These are phyloP conservation scores for Apophysomyces sp. DNA, from an alignment of 371 early-diverging fungal species.

Conservation along the genomic window DNA sequence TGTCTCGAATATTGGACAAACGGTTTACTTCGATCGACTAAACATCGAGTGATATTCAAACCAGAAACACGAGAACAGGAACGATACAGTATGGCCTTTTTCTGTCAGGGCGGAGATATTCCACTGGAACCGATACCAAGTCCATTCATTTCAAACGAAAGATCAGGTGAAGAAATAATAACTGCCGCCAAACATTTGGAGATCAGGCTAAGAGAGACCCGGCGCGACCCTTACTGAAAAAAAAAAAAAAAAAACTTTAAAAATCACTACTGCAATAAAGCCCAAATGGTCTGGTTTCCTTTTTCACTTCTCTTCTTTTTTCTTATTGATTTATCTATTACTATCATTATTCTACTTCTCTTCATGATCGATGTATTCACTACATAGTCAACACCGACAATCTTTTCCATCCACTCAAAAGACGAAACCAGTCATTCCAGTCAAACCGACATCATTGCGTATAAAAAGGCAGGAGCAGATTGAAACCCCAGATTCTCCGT, in stretches of 20 bases:
- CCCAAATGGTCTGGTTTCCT: too few species aligned
- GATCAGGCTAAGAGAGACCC: constrained; percentile 2
- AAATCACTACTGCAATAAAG: not conserved
- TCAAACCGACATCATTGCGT: not conserved
- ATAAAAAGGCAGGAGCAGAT: not conserved
- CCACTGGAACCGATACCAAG: constrained; percentile 17
- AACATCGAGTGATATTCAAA: constrained; percentile 62
- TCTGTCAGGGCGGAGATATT: constrained; percentile 38
- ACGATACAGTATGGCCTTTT: constrained; percentile 64
- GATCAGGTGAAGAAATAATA: not conserved
- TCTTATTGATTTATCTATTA: too few species aligned
- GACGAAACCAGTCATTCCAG: not conserved
- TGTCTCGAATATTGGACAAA: constrained; percentile 66
- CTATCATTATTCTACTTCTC: not conserved
- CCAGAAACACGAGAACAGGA: constrained; percentile 36
- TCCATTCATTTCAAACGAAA: not conserved
- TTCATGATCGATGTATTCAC: not conserved
- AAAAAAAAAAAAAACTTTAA: not conserved
- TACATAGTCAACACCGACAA: not conserved
- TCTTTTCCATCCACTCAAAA: not conserved
- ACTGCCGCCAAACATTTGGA: constrained; percentile 15
- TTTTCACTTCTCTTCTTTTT: not conserved
- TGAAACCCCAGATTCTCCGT: not conserved
- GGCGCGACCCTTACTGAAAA: not conserved
- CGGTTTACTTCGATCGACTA: constrained; percentile 56